Evolutionary conservation across 768 basidiomycete species (phyloP).

Genomic region (Tricholoma furcatifolium): DNA sequence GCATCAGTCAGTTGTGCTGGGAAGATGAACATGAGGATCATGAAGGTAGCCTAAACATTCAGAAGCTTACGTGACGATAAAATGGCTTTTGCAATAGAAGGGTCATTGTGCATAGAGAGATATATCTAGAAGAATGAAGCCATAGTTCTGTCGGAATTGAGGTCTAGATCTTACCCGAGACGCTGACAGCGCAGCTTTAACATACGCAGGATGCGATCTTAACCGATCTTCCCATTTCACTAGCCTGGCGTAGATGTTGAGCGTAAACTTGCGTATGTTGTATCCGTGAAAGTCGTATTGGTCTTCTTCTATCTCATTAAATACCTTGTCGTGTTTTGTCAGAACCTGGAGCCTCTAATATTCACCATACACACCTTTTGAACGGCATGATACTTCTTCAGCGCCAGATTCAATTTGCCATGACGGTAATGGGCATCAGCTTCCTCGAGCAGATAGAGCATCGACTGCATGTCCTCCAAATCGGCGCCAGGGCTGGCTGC

Average conservation of each 20-base stretch:
- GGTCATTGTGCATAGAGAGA: constrained; percentile 67
- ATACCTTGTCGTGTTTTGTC: constrained; percentile 47
- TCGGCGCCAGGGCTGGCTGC: constrained; percentile 71
- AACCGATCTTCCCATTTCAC: constrained; percentile 81
- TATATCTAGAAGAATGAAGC: constrained; percentile 56
- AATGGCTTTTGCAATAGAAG: constrained; percentile 49
- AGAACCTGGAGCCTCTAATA: not conserved
- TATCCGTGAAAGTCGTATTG: constrained; percentile 99
- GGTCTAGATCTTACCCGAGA: constrained; percentile 48
- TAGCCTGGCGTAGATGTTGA: constrained; percentile 80
- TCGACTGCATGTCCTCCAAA: constrained; percentile 93
- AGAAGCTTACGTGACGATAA: constrained; percentile 35
- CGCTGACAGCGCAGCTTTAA: constrained; percentile 69
- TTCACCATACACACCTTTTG: constrained; percentile 53
- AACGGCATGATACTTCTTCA: constrained; percentile 82
- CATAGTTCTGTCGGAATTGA: not conserved
- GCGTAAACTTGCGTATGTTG: constrained; percentile 83
- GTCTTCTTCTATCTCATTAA: constrained; percentile 88
- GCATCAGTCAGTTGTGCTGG: constrained; percentile 50
- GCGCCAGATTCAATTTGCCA: constrained; percentile 70
- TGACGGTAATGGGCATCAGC: constrained; percentile 66
- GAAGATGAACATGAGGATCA: not conserved
- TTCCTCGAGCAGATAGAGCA: constrained; percentile 83
- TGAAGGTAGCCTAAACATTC: not conserved
- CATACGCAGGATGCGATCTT: constrained; percentile 74